Conservation (phyloP, 2,329 filamentous ascomycete species). For the Aspergillus thermomutatus region DNA sequence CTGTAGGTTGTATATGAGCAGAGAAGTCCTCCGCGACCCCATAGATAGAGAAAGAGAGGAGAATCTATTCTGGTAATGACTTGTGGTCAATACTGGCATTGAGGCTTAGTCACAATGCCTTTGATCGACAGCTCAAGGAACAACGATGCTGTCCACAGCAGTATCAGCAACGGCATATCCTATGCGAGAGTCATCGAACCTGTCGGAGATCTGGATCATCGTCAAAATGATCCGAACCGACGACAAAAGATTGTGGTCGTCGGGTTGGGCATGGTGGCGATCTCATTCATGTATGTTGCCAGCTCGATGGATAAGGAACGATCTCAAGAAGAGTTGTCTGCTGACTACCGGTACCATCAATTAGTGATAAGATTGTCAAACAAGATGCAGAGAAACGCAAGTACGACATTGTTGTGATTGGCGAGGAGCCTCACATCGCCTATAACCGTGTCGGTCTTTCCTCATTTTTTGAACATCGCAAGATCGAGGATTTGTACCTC, state of each 20-base stretch:
- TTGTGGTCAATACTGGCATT: conserved; percentile 2
- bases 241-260: conserved; percentile 73
- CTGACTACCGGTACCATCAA: background rate
- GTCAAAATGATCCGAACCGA: conserved; percentile 9
- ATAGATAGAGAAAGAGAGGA: conserved; percentile 6
- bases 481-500: conserved; percentile 82
- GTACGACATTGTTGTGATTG: conserved; percentile 80
- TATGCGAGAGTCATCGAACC: conserved; percentile 5
- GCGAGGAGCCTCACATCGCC: conserved; percentile 81
- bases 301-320: background rate
- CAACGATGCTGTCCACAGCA: conserved; percentile 22
- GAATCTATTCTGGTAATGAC: background rate
- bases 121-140: conserved; percentile 27
- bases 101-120: conserved; percentile 22
- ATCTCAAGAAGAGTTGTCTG: background rate
- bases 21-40: conserved; percentile 1
- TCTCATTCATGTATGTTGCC: conserved; percentile 75
- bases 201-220: background rate
- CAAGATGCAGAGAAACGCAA: conserved; percentile 71
- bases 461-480: conserved; percentile 81
- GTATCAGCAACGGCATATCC: conserved; percentile 9
- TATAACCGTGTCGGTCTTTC: conserved; percentile 90
- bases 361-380: conserved; percentile 83
- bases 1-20: background rate
- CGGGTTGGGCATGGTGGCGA: conserved; percentile 87